Evolutionary conservation across 2,329 filamentous ascomycete species (phyloP).

Genomic region (Podosphaera leucotricha): DNA sequence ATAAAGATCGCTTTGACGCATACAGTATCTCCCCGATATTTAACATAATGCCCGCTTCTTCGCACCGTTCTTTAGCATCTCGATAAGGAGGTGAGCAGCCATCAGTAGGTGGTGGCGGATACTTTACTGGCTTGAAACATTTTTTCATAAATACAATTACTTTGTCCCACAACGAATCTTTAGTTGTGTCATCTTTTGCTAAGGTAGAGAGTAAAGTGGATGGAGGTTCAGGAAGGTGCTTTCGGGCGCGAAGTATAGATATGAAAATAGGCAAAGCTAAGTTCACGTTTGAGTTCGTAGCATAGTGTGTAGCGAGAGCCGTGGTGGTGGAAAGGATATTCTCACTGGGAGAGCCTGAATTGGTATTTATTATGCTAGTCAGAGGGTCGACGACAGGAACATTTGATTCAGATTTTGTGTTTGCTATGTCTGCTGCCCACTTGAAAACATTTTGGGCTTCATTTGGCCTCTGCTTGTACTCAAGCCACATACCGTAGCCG

Average conservation of each 20-base stretch:
- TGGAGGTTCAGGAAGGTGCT: conserved; percentile 26
- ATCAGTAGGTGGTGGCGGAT: conserved; percentile 45
- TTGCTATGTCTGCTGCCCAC: conserved; percentile 53
- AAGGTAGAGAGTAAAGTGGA: conserved; percentile 6
- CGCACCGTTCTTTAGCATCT: conserved; percentile 42
- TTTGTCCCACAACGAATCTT: conserved; percentile 11
- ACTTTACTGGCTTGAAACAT: conserved; percentile 26
- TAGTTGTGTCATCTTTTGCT: conserved; percentile 5
- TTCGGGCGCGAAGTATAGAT: conserved; percentile 59
- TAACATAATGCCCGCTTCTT: conserved; percentile 65
- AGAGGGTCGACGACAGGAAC: conserved; percentile 32
- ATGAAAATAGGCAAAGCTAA: conserved; percentile 63
- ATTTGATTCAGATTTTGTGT: conserved; percentile 20
- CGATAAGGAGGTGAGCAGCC: conserved; percentile 46
- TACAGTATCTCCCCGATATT: conserved; percentile 92
- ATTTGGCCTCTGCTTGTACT: conserved; percentile 44
- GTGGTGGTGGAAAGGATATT: conserved; percentile 60
- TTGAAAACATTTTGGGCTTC: conserved; percentile 49
- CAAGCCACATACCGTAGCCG: conserved; percentile 65
- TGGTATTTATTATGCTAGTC: conserved; percentile 40
- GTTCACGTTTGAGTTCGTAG: conserved; percentile 39
- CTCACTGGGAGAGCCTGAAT: conserved; percentile 32
- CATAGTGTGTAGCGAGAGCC: conserved; percentile 55
- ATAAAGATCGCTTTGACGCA: conserved; percentile 24
- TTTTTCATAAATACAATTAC: conserved; percentile 13